Evolutionary conservation across 139 green algal genomes (phyloP), one percentile per base, ranked within the genome.

Genomic region (Tetradesmus obliquus): DNA sequence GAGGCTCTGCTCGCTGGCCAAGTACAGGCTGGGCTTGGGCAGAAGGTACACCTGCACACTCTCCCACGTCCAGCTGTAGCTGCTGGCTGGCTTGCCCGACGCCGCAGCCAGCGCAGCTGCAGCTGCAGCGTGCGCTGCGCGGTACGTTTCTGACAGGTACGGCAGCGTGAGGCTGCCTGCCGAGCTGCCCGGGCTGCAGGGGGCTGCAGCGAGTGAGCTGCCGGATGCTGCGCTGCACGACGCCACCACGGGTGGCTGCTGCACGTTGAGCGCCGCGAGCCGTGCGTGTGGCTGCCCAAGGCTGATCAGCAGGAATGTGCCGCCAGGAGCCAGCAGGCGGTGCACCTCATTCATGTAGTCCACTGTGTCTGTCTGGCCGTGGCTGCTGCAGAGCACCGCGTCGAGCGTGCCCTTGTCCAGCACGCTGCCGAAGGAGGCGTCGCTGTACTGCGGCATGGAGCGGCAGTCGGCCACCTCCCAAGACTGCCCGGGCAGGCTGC

Each of bases 381-480:
- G 84, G 53, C 79, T 86, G 45, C 92, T 90, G 80, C 92, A 94
- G 51, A 94, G 89, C 69, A 94, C 92, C 1, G 92, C 92, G 62
- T 94, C 92, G 12, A 94, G 71, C 0, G 92, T 94, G 45, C 92
- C 84, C 84, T 90, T 90, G 84, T 90, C 84, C 55, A 93, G 55
- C 55, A 90, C 84, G 10, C 72, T 80, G 17, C 54, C 74, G 62
- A 90, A 93, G 57, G 15, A 58, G 81, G n/a, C 10, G 54, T 92
- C 89, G 5, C 7, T 6, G 6, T 88, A 88, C 15, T 91, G 60
- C 1, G 79, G 71, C 92, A 94, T 94, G 60, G 45, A 80, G 32
- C 92, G 54, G 89, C 92, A 94, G 74, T 94, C 92, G 1, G 89
- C 92, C 7, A 94, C 92, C 84, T 93, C 60, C 54, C 91, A 94